phyloP scores from a whole-genome alignment of 768 basidiomycete species.

The Dentipellis fragilis region DNA sequence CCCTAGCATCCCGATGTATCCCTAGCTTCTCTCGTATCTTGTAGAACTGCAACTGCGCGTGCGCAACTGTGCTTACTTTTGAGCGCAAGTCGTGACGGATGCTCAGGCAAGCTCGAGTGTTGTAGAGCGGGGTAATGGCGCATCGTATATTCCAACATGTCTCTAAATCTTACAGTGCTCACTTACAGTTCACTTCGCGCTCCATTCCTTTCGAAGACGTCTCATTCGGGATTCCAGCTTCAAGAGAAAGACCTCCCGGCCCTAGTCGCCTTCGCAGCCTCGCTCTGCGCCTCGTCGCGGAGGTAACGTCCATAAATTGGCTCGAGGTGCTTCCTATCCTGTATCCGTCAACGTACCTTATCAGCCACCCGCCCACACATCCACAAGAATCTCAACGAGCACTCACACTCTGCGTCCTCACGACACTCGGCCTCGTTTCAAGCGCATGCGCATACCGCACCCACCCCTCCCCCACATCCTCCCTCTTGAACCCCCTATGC shows the following conservation, averaged over 20 bases:
- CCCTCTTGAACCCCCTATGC: constrained; percentile 36
- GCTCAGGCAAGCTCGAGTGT: no score
- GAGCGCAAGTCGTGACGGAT: no score
- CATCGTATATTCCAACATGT: no score
- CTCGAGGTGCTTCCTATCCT: constrained; percentile 33
- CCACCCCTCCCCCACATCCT: constrained; percentile 34
- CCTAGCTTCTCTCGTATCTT: no score
- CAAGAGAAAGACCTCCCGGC: not conserved
- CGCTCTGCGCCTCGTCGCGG: constrained; percentile 33
- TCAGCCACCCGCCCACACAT: not conserved
- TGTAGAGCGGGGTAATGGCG: no score
- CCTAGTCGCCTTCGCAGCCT: constrained; percentile 18
- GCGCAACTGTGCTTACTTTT: no score
- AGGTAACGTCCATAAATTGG: constrained; percentile 47
- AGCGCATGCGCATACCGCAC: constrained; percentile 32
- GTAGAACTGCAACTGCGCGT: no score
- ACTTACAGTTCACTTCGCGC: no score
- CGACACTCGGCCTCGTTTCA: constrained; percentile 34
- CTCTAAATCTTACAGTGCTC: no score
- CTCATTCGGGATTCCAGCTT: not conserved
- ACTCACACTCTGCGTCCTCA: constrained; percentile 29
- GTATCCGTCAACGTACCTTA: not conserved
- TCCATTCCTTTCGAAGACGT: no score
- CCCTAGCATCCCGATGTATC: no score
- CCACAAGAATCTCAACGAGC: not conserved